These are phyloP conservation scores for Xylaria sp. DNA, from an alignment of 2,329 filamentous ascomycete species.

Conservation along the genomic window DNA sequence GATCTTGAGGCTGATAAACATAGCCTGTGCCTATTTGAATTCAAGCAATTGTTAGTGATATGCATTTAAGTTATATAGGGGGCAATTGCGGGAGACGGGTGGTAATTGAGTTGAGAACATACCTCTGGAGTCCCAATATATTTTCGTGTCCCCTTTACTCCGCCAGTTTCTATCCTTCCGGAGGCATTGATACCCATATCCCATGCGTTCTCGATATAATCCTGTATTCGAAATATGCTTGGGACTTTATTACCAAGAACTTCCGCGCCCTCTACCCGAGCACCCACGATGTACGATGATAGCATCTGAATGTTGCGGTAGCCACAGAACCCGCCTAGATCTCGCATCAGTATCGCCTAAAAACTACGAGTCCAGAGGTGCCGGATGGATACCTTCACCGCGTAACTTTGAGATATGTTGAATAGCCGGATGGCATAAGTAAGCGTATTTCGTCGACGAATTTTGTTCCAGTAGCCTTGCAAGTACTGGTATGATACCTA, in stretches of 20 bases:
- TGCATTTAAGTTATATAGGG: background rate
- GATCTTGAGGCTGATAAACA: conserved; percentile 77
- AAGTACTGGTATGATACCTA: conserved; percentile 71
- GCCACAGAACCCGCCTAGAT: conserved; percentile 85
- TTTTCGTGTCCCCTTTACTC: conserved; percentile 87
- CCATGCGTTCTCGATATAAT: conserved; percentile 89
- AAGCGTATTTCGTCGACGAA: conserved; percentile 73
- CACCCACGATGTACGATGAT: conserved; percentile 77
- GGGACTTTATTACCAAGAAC: conserved; percentile 73
- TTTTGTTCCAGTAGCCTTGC: conserved; percentile 73
- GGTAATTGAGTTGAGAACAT: conserved; percentile 40
- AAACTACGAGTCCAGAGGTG: background rate
- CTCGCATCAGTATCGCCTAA: conserved; percentile 8
- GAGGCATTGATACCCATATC: conserved; percentile 81
- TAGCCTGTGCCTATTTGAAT: conserved; percentile 74
- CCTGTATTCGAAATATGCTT: conserved; percentile 83
- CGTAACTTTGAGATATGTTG: conserved; percentile 84
- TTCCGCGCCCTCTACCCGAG: conserved; percentile 66
- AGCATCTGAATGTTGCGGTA: conserved; percentile 97
- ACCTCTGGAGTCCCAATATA: conserved; percentile 96
- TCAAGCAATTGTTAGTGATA: conserved; percentile 4
- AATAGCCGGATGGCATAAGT: conserved; percentile 80
- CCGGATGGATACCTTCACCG: conserved; percentile 67
- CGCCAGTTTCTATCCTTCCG: conserved; percentile 84
- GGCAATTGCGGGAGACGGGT: background rate